phyloP scores from a whole-genome alignment of 805 yeast genomes.

The Ogataea saltuana region DNA sequence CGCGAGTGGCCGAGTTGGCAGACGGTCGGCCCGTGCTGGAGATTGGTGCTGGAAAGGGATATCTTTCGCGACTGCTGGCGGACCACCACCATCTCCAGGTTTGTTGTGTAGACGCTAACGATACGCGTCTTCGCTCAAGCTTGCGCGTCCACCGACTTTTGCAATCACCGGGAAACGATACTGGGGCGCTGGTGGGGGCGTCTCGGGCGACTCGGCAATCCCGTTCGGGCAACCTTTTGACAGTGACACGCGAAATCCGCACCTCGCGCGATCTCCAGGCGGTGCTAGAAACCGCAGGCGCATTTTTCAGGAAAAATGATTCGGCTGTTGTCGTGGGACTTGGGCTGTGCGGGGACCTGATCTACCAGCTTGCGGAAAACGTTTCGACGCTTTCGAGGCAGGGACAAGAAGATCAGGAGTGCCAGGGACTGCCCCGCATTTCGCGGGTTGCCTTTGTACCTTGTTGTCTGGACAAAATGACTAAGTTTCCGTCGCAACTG shows the following conservation, averaged over 20 bases:
- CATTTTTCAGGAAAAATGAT: constrained; percentile 16
- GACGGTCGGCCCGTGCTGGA: constrained; percentile 22
- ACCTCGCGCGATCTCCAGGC: constrained; percentile 10
- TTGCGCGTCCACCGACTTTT: constrained; percentile 25
- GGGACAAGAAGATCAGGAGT: too few relatives aligned
- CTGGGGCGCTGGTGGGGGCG: constrained; percentile 5
- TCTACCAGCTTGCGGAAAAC: constrained; percentile 21
- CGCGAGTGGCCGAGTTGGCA: constrained; percentile 4
- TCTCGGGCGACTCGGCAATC: not conserved
- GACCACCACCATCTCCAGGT: constrained; percentile 18
- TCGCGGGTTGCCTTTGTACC: constrained; percentile 18
- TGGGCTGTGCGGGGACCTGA: constrained; percentile 32
- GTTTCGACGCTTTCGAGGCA: constrained; percentile 3
- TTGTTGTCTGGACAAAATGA: constrained; percentile 24
- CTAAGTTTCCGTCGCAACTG: constrained; percentile 9
- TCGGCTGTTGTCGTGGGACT: constrained; percentile 21
- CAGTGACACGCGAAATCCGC: constrained; percentile 6
- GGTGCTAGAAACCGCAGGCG: constrained; percentile 6
- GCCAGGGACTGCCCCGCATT: too few relatives aligned
- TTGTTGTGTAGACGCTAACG: constrained; percentile 29
- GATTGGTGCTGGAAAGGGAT: constrained; percentile 36
- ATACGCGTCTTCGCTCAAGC: constrained; percentile 23
- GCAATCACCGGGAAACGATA: constrained; percentile 12
- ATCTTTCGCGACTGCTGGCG: constrained; percentile 28
- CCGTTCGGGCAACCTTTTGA: constrained; percentile 17